A percentile compares a stretch with the other conserved stretches of the same genome.
Conservation (phyloP, 1,139 yeast species). For the Zhuliangozyma blackwelliae region DNA sequence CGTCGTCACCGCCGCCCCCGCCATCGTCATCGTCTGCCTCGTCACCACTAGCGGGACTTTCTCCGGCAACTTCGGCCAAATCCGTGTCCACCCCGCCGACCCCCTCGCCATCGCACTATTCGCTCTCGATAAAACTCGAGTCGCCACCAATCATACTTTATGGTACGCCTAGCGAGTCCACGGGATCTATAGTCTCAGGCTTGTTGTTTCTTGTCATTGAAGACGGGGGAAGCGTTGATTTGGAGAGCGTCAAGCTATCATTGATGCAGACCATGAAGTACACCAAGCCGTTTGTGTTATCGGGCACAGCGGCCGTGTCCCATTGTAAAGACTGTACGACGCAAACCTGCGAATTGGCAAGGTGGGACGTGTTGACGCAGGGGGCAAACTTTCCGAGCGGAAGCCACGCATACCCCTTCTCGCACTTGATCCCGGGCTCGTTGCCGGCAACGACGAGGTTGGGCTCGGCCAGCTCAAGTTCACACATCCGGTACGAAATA, state of each 20-base stretch:
- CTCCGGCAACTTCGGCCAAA: conserved; percentile 2
- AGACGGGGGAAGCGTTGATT: conserved; percentile 22
- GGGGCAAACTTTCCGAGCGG: conserved; percentile 57
- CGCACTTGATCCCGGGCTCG: conserved; percentile 89
- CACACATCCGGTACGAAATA: conserved; percentile 67
- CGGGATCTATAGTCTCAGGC: conserved; percentile 87
- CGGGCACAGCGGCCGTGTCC: conserved; percentile 40
- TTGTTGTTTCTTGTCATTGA: conserved; percentile 22
- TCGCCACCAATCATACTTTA: conserved; percentile 87
- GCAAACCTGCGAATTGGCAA: conserved; percentile 60
- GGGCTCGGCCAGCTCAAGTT: conserved; percentile 50
- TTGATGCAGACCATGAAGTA: conserved; percentile 66
- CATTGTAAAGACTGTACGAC: conserved; percentile 56
- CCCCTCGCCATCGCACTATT: conserved; percentile 6
- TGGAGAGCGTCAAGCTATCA: conserved; percentile 58
- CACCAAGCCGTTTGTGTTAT: conserved; percentile 61
- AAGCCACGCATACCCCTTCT: conserved; percentile 85
- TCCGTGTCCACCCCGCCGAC: conserved; percentile 1
- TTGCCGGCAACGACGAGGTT: conserved; percentile 74
- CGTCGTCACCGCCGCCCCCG: conserved; percentile 6
- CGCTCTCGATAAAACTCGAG: conserved; percentile 62
- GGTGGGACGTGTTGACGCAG: conserved; percentile 79
- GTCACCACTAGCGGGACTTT: conserved; percentile 4
- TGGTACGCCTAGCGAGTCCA: conserved; percentile 72
- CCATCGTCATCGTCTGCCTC: conserved; percentile 1